These are phyloP conservation scores for Allodekkera sacchari DNA, from an alignment of 805 yeast genomes.

Conservation along the genomic window DNA sequence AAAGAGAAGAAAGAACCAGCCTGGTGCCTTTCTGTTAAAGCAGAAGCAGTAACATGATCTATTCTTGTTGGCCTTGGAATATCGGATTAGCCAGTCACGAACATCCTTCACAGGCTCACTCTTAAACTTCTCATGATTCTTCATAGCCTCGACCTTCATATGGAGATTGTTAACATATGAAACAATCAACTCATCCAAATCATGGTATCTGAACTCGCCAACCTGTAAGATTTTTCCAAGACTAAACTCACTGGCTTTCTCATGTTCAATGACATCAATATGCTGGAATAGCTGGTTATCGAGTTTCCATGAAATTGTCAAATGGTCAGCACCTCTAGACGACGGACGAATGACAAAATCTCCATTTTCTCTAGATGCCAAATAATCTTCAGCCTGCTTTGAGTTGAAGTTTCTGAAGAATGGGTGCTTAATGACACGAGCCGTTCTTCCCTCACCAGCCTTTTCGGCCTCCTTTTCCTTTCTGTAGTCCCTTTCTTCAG, in stretches of 20 bases:
- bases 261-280: conserved; percentile 72
- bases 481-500: conserved; percentile 58
- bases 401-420: conserved; percentile 76
- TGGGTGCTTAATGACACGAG: conserved; percentile 82
- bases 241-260: conserved; percentile 53
- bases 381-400: conserved; percentile 84
- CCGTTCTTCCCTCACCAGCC: conserved; percentile 43
- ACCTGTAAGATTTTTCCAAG: conserved; percentile 55
- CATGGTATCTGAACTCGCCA: conserved; percentile 63
- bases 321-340: conserved; percentile 77
- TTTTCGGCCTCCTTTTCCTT: conserved; percentile 56
- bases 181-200: conserved; percentile 87
- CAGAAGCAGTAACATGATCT: conserved; percentile 88
- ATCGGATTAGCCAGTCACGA: conserved; percentile 77
- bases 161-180: conserved; percentile 81
- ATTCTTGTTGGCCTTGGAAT: conserved; percentile 84
- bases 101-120: conserved; percentile 74
- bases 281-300: conserved; percentile 89
- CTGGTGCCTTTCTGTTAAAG: conserved; percentile 83
- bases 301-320: conserved; percentile 95
- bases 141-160: conserved; percentile 75
- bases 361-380: conserved; percentile 85
- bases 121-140: conserved; percentile 80
- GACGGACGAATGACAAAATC: conserved; percentile 93
- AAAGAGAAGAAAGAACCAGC: conserved; percentile 85